Conservation (phyloP, 2,329 filamentous ascomycete genomes). For the Zasmidium citrigriseum region DNA sequence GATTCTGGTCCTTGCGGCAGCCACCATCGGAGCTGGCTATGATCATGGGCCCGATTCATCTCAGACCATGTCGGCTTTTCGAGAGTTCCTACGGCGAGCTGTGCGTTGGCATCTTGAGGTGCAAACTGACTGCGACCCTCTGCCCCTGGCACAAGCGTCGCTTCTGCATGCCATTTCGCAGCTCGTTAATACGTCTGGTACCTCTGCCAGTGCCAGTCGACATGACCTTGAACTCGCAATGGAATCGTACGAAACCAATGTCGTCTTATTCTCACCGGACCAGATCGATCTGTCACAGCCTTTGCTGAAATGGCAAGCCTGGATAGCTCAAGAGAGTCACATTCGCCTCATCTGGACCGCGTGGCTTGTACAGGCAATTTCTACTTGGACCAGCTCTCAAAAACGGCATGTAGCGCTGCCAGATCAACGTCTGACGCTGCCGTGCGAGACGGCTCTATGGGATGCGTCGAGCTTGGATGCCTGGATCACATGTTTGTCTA, state of each 20-base stretch:
- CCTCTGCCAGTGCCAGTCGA: background rate
- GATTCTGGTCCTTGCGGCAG: slow-evolving; percentile 4
- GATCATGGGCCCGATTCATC: background rate
- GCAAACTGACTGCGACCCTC: slow-evolving; percentile 3
- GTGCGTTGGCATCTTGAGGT: slow-evolving; percentile 1
- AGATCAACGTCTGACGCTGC: background rate
- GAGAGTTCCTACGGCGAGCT: slow-evolving; percentile 3
- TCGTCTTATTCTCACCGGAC: background rate
- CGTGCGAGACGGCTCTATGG: background rate
- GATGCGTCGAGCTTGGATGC: background rate
- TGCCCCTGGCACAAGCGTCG: slow-evolving; percentile 10
- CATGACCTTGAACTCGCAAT: slow-evolving; percentile 1
- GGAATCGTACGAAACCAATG: background rate
- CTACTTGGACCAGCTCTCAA: background rate
- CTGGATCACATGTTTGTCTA: background rate
- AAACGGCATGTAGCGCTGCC: background rate
- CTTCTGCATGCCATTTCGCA: slow-evolving; percentile 8
- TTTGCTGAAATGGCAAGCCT: slow-evolving; percentile 3
- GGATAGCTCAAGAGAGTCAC: slow-evolving; percentile 3
- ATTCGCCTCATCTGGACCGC: background rate
- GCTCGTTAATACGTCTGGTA: background rate
- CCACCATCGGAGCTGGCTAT: slow-evolving; percentile 1
- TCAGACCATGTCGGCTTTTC: background rate
- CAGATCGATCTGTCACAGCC: background rate
- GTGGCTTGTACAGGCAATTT: background rate